Conservation (phyloP, 1,139 yeast species). For the Taphrina wiesneri region DNA sequence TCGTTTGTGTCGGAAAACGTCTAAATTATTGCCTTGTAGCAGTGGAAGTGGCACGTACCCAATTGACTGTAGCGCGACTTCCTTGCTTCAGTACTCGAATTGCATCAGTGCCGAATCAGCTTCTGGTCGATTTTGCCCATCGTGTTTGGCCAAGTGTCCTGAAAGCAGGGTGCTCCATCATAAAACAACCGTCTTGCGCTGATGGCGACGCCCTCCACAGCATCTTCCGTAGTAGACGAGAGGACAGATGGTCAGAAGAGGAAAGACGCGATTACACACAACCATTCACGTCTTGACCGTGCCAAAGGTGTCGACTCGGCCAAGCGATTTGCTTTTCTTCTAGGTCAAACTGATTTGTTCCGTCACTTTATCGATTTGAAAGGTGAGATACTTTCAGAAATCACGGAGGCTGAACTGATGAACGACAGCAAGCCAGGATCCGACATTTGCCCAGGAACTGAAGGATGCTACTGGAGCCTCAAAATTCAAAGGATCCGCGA, state of each 20-base stretch:
- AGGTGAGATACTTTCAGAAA: conserved; percentile 53
- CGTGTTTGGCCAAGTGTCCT: not conserved
- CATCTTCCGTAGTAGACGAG: conserved; percentile 23
- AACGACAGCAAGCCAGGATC: conserved; percentile 51
- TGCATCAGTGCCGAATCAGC: not conserved
- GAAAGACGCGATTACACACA: conserved; percentile 26
- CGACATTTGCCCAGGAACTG: conserved; percentile 59
- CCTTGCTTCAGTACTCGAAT: not conserved
- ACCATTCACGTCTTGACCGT: conserved; percentile 11
- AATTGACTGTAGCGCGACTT: conserved; percentile 1
- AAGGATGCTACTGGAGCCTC: conserved; percentile 55
- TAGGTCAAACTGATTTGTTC: conserved; percentile 73
- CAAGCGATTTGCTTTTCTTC: conserved; percentile 73
- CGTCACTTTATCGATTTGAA: conserved; percentile 82
- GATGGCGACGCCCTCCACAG: conserved; percentile 23
- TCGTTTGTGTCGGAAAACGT: not conserved
- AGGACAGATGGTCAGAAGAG: conserved; percentile 21
- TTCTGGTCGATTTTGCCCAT: not conserved
- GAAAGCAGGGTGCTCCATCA: not conserved
- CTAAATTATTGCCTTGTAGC: not conserved
- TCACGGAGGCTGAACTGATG: not conserved
- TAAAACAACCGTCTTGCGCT: not conserved
- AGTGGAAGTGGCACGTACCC: too few species aligned
- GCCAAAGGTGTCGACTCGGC: conserved; percentile 61
- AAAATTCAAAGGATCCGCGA: conserved; percentile 39